Percentiles rank a stretch among this genome's conserved stretches.
These are phyloP conservation scores for Chernovozyma aurita DNA, from an alignment of 1,139 yeast species.

Conservation along the genomic window DNA sequence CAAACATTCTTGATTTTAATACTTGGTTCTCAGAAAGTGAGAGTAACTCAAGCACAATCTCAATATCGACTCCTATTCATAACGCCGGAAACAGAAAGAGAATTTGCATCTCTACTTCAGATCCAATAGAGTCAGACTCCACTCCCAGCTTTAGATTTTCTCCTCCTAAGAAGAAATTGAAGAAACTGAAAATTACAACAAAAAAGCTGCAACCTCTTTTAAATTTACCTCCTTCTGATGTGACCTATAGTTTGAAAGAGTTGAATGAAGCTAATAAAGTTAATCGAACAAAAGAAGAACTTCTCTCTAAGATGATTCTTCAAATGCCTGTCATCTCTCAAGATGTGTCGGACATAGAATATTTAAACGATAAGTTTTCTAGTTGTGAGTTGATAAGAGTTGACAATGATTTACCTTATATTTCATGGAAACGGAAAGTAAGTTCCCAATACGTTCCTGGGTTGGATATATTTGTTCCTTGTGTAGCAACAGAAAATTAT, in stretches of 20 bases:
- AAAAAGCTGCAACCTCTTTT: background rate
- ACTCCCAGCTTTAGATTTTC: conserved; percentile 8
- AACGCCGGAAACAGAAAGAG: background rate
- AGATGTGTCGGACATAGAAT: conserved; percentile 13
- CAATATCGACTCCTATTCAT: conserved; percentile 5
- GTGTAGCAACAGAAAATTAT: conserved; percentile 29
- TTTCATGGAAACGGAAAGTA: conserved; percentile 33
- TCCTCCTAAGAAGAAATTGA: too few relatives aligned
- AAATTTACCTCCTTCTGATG: background rate
- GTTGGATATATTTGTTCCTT: conserved; percentile 53
- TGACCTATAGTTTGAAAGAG: conserved; percentile 18
- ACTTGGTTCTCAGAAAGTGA: conserved; percentile 27
- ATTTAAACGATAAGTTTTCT: conserved; percentile 11
- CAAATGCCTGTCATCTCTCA: conserved; percentile 19
- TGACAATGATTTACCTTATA: conserved; percentile 20
- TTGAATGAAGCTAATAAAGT: conserved; percentile 49
- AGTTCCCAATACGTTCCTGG: conserved; percentile 38
- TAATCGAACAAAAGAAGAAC: conserved; percentile 44
- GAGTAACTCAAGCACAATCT: conserved; percentile 14
- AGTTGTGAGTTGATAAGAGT: background rate
- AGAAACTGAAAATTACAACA: conserved; percentile 1
- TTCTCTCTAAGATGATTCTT: conserved; percentile 48
- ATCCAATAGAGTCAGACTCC: conserved; percentile 8
- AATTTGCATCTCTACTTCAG: conserved; percentile 5
- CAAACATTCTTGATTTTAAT: conserved; percentile 15